Evolutionary conservation across 768 basidiomycete species (phyloP).

Genomic region (Kwoniella pini): DNA sequence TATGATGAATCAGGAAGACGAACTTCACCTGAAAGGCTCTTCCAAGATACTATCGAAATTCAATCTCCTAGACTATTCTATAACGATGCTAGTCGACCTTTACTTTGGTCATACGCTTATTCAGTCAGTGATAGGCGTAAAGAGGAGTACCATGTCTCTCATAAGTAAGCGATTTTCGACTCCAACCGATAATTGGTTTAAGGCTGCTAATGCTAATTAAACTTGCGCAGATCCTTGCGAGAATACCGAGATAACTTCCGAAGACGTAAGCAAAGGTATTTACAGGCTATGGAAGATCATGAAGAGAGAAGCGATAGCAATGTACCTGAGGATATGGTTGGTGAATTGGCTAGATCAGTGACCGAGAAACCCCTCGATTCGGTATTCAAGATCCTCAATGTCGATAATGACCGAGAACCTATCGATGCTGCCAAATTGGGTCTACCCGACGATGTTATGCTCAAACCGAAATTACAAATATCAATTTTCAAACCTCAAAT

Average conservation of each 20-base stretch:
- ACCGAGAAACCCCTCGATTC: constrained; percentile 5
- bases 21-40: constrained; percentile 64
- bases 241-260: constrained; percentile 15
- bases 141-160: constrained; percentile 85
- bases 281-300: constrained; percentile 3
- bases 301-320: constrained; percentile 23
- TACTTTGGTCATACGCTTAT: constrained; percentile 85
- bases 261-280: constrained; percentile 54
- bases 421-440: constrained; percentile 24
- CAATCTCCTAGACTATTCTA: constrained; percentile 81
- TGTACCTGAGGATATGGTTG: constrained; percentile 20
- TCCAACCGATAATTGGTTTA: no score
- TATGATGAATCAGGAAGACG: constrained; percentile 1
- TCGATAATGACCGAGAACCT: constrained; percentile 5
- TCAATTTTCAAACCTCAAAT: constrained; percentile 90
- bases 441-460: constrained; percentile 45
- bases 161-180: constrained; percentile 61
- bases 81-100: constrained; percentile 74
- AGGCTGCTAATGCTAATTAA: background rate
- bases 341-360: constrained; percentile 16
- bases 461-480: constrained; percentile 66
- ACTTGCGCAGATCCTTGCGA: constrained; percentile 20
- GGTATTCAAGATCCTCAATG: constrained; percentile 22
- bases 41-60: constrained; percentile 87
- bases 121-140: constrained; percentile 73